These are phyloP conservation scores for Malassezia yamatoensis DNA, from an alignment of 1,284 basidiomycete genomes.

Conservation along the genomic window DNA sequence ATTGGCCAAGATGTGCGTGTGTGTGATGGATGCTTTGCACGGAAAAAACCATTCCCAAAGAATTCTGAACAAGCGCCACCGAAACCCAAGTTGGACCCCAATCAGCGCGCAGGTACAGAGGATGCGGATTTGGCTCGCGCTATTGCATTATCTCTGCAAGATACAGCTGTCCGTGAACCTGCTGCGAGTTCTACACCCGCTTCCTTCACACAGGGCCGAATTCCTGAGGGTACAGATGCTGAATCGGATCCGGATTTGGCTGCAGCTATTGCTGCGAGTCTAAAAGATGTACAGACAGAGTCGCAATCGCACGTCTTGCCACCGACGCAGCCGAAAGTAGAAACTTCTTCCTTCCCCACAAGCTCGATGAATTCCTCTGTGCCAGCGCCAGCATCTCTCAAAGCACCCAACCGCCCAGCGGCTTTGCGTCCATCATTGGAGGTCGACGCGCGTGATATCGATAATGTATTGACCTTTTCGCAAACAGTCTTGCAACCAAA, in stretches of 20 bases:
- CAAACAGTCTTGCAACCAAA: conserved; percentile 22
- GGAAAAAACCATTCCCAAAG: conserved; percentile 17
- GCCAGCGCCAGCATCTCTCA: not conserved
- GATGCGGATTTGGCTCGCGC: conserved; percentile 87
- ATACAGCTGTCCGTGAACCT: conserved; percentile 50
- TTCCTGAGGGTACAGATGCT: conserved; percentile 53
- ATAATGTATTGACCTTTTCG: conserved; percentile 42
- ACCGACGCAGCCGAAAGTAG: not conserved
- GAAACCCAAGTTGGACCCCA: conserved; percentile 1
- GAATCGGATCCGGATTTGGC: conserved; percentile 85
- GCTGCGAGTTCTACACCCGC: conserved; percentile 49
- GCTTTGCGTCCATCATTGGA: conserved; percentile 21
- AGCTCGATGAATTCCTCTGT: not conserved
- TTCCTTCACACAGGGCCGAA: conserved; percentile 53
- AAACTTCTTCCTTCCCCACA: not conserved
- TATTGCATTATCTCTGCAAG: conserved; percentile 71
- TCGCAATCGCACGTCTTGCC: conserved; percentile 5
- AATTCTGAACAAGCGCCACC: conserved; percentile 1
- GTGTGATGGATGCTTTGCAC: conserved; percentile 66
- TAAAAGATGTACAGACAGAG: conserved; percentile 57
- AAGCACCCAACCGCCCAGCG: not conserved
- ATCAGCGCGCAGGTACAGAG: conserved; percentile 47
- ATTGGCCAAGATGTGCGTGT: conserved; percentile 87
- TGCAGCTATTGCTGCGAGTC: conserved; percentile 88
- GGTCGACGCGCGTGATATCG: conserved; percentile 34